Percentiles rank a stretch among this genome's conserved stretches.
These are phyloP conservation scores for Artemisia tridentata DNA, from an alignment of 129 eudicot species.

Conservation along the genomic window DNA sequence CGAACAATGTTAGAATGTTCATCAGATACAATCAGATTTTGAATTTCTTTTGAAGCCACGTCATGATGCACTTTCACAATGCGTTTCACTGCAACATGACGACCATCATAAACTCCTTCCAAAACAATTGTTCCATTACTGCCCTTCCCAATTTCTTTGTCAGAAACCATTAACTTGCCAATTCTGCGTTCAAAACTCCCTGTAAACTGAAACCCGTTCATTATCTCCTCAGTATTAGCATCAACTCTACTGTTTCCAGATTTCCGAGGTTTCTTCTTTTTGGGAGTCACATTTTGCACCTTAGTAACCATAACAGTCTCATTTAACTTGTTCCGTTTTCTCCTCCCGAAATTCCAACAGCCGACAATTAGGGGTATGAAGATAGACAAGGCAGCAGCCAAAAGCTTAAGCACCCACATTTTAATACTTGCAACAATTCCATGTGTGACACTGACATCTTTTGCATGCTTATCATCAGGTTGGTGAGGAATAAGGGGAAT, in stretches of 20 bases:
- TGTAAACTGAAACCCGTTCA: constrained; percentile 17
- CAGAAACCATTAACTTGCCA: constrained; percentile 55
- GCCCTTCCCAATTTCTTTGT: constrained; percentile 82
- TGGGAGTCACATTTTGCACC: constrained; percentile 43
- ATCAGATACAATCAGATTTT: constrained; percentile 84
- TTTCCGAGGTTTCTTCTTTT: constrained; percentile 65
- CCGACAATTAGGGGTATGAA: constrained; percentile 25
- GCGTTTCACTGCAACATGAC: constrained; percentile 88
- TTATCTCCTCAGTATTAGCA: constrained; percentile 25
- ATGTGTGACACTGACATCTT: constrained; percentile 22
- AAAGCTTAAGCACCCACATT: constrained; percentile 31
- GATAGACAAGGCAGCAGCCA: constrained; percentile 33
- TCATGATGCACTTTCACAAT: constrained; percentile 75
- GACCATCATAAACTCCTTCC: constrained; percentile 79
- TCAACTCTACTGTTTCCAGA: constrained; percentile 35
- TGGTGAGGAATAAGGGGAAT: constrained; percentile 13
- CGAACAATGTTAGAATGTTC: constrained; percentile 87
- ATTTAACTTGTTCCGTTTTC: constrained; percentile 24
- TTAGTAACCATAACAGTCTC: constrained; percentile 32
- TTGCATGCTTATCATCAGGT: constrained; percentile 18
- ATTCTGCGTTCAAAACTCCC: constrained; percentile 47
- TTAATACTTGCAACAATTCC: constrained; percentile 21
- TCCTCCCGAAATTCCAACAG: constrained; percentile 26
- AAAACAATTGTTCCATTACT: constrained; percentile 88
- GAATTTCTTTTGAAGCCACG: constrained; percentile 86